These are phyloP conservation scores for Eucalyptus globulus DNA, from an alignment of 345 rosid species.

Conservation along the genomic window DNA sequence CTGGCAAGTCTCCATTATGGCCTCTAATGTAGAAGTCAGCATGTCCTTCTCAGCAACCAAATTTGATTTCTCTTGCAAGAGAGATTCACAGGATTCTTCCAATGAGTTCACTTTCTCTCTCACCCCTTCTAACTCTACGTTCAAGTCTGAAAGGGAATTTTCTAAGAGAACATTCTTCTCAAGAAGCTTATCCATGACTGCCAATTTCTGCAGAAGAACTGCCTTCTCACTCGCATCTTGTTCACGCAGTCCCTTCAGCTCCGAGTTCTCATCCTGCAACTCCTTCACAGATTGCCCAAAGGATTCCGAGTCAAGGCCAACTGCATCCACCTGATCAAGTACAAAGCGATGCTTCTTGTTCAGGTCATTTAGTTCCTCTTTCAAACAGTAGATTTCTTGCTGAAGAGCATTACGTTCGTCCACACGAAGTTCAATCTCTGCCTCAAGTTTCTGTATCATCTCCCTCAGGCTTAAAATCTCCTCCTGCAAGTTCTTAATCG, in stretches of 20 bases:
- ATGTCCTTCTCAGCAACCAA: constrained; percentile 54
- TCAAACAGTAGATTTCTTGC: constrained; percentile 93
- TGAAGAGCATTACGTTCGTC: constrained; percentile 93
- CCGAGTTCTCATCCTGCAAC: constrained; percentile 50
- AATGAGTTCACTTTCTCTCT: constrained; percentile 50
- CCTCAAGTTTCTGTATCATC: constrained; percentile 74
- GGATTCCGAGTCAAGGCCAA: constrained; percentile 44
- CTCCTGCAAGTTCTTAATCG: constrained; percentile 53
- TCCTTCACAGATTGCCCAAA: constrained; percentile 62
- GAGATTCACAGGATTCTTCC: constrained; percentile 56
- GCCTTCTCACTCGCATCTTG: constrained; percentile 41
- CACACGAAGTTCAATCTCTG: constrained; percentile 82
- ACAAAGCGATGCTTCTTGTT: constrained; percentile 52
- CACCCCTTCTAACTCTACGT: constrained; percentile 65
- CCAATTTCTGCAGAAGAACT: constrained; percentile 56
- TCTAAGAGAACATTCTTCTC: constrained; percentile 73
- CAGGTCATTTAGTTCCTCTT: constrained; percentile 77
- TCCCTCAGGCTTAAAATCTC: constrained; percentile 59
- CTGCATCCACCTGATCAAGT: constrained; percentile 65
- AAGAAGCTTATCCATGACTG: constrained; percentile 62
- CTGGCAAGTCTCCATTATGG: constrained; percentile 32
- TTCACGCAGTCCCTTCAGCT: constrained; percentile 42
- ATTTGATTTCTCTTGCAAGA: constrained; percentile 48
- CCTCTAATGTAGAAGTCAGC: constrained; percentile 45
- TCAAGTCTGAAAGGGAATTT: constrained; percentile 85